These are phyloP conservation scores for Yamadazyma dendronema DNA, from an alignment of 1,139 yeast species.

Conservation along the genomic window DNA sequence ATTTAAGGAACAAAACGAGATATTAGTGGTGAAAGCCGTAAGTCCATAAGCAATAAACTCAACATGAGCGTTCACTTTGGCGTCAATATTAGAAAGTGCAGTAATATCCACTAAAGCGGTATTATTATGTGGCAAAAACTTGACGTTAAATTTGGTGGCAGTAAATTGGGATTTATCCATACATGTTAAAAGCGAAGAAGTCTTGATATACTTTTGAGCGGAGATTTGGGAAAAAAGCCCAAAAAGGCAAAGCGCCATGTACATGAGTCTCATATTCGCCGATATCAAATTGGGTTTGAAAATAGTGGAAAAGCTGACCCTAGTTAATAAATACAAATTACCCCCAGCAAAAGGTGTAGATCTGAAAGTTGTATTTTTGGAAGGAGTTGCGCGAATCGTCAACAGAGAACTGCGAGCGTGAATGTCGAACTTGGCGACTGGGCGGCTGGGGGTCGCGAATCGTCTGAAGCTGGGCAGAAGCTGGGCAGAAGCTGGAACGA, in stretches of 20 bases:
- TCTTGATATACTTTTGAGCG: conserved; percentile 36
- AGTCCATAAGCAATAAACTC: conserved; percentile 85
- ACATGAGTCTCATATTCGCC: conserved; percentile 8
- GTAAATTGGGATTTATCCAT: conserved; percentile 88
- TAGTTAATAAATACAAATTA: no score
- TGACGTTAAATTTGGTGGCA: conserved; percentile 81
- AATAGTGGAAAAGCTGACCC: no score
- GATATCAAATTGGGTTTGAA: no score
- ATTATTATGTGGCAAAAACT: conserved; percentile 61
- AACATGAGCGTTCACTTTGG: conserved; percentile 65
- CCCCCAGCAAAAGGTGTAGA: not conserved
- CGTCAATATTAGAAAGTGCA: conserved; percentile 77
- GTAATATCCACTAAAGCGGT: conserved; percentile 66
- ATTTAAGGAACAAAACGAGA: conserved; percentile 63
- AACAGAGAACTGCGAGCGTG: no score
- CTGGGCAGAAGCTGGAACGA: no score
- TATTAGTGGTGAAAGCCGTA: conserved; percentile 50
- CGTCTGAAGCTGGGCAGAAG: no score
- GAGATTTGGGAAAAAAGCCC: conserved; percentile 14
- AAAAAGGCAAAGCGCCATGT: conserved; percentile 4
- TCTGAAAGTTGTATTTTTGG: not conserved
- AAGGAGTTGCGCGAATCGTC: no score
- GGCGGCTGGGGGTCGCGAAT: no score
- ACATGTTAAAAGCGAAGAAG: conserved; percentile 86
- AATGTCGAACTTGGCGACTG: no score